Evolutionary conservation across 2,329 filamentous ascomycete genomes (phyloP).

Genomic region (Juglanconis oblonga): DNA sequence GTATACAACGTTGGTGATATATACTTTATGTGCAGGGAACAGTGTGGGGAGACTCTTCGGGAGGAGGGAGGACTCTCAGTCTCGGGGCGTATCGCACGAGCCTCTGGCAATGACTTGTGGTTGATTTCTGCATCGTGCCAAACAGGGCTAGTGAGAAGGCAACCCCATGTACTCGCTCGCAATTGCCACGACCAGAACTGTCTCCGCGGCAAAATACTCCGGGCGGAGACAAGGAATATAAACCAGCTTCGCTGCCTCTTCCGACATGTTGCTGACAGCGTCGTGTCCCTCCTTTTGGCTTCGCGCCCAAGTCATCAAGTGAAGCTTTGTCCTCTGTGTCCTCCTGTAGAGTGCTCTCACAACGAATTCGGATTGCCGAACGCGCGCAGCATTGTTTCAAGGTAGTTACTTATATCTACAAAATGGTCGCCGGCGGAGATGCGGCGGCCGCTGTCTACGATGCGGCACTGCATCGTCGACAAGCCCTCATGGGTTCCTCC

Average conservation of each 20-base stretch:
- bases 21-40: not conserved
- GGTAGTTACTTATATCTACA: not conserved
- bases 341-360: not conserved
- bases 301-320: not conserved
- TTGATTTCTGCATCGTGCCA: not conserved
- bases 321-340: not conserved
- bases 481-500: conserved; percentile 51
- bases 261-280: not conserved
- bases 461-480: conserved; percentile 49
- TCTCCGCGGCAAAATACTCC: too few relatives aligned
- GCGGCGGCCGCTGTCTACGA: conserved; percentile 39
- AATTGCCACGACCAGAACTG: not conserved
- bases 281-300: not conserved
- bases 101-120: not conserved
- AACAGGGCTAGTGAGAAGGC: not conserved
- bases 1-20: not conserved
- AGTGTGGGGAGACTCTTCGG: not conserved
- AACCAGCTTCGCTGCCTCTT: not conserved
- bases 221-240: not conserved
- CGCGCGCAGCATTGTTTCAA: not conserved
- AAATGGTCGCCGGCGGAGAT: conserved; percentile 40
- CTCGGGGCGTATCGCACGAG: not conserved
- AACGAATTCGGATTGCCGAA: not conserved
- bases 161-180: too few relatives aligned
- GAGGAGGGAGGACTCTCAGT: not conserved